phyloP scores from a whole-genome alignment of 2,329 filamentous ascomycete genomes.

The Trichophyton mentagrophytes region DNA sequence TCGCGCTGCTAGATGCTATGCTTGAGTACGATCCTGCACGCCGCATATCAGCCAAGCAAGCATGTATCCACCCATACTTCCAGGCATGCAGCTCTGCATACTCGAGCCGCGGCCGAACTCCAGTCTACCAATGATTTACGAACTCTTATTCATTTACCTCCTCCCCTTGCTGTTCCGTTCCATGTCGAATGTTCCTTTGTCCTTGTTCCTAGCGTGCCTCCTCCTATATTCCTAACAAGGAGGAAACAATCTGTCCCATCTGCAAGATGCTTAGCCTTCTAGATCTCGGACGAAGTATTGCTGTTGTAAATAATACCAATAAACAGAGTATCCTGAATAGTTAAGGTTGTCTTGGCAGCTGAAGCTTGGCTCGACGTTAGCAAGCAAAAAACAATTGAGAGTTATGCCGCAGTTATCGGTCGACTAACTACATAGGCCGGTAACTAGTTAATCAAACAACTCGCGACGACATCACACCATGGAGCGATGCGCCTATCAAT shows the following conservation, averaged over 20 bases:
- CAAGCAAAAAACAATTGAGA: too few species aligned
- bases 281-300: too few species aligned
- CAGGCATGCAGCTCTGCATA: constrained; percentile 38
- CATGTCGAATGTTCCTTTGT: not conserved
- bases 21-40: constrained; percentile 78
- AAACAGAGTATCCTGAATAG: too few species aligned
- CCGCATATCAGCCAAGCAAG: constrained; percentile 79
- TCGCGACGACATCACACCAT: constrained; percentile 5
- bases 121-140: constrained; percentile 28
- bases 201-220: too few species aligned
- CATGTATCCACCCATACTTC: constrained; percentile 76
- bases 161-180: not conserved
- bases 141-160: not conserved
- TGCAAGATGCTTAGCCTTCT: too few species aligned
- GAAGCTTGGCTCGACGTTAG: not conserved
- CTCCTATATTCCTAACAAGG: too few species aligned
- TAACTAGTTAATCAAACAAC: too few species aligned
- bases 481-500: constrained; percentile 18
- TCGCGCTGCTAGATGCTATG: constrained; percentile 47
- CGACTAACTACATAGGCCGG: too few species aligned
- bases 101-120: constrained; percentile 29
- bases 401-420: too few species aligned
- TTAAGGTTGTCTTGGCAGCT: not conserved
- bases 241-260: too few species aligned
- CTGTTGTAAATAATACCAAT: too few species aligned